A percentile compares a stretch with the other conserved stretches of the same genome.
These are phyloP conservation scores for Rhynchospora breviuscula DNA, from an alignment of 176 grass and related monocot genomes.

Conservation along the genomic window DNA sequence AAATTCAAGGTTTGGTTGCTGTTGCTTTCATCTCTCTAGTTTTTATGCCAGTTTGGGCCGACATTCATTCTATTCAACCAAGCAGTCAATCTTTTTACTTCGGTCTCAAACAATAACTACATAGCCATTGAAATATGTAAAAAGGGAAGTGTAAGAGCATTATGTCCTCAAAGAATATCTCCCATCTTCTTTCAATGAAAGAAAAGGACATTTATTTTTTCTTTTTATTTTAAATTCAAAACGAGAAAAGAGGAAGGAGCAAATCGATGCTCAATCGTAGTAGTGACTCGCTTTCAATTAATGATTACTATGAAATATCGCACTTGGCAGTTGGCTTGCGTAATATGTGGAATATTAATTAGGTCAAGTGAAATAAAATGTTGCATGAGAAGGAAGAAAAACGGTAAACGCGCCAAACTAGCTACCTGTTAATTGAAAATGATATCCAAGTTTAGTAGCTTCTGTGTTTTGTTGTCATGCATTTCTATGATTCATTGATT, in stretches of 20 bases:
- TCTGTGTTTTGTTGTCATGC: too few species aligned
- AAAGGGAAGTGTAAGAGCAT: background rate
- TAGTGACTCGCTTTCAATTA: background rate
- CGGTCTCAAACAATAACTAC: background rate
- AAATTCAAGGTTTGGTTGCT: background rate
- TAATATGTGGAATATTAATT: background rate
- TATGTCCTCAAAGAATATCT: background rate
- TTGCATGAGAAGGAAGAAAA: background rate
- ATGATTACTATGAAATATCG: background rate
- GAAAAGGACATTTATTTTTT: background rate
- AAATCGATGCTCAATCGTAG: background rate
- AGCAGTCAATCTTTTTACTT: background rate
- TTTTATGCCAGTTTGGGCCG: background rate
- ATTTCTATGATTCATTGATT: too few species aligned
- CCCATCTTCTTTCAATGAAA: background rate
- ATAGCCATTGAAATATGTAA: background rate
- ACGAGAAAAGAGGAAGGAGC: background rate
- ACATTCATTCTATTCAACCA: background rate
- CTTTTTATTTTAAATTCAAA: background rate
- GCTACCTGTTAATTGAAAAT: background rate
- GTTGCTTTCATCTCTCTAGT: background rate
- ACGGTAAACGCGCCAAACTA: background rate
- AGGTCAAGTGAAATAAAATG: background rate
- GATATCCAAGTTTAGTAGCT: background rate
- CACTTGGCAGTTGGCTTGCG: background rate